Percentiles rank a stretch among this genome's conserved stretches.
Evolutionary conservation across 2,329 filamentous ascomycete genomes (phyloP).

Genomic region (Nigrospora oryzae): DNA sequence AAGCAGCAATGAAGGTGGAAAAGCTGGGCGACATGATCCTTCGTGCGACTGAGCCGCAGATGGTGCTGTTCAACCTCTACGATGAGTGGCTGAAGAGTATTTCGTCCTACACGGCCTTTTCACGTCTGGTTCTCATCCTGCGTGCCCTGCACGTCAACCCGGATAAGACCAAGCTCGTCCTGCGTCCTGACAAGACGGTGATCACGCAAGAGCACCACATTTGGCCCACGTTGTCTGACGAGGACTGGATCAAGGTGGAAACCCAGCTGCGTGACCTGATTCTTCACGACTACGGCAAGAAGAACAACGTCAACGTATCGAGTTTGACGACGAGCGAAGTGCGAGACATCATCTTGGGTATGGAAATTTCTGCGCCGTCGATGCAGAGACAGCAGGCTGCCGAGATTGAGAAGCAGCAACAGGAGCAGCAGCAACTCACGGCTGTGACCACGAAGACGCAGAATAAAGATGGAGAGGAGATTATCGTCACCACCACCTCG

Average conservation of each 20-base stretch:
- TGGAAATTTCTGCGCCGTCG: conserved; percentile 97
- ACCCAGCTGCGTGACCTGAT: conserved; percentile 92
- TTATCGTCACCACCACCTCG: conserved; percentile 95
- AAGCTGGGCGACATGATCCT: conserved; percentile 99
- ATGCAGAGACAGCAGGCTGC: conserved; percentile 97
- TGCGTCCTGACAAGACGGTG: conserved; percentile 94
- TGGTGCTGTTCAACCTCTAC: conserved; percentile 98
- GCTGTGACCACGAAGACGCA: conserved; percentile 98
- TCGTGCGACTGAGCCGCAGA: conserved; percentile 95
- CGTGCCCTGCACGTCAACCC: conserved; percentile 95
- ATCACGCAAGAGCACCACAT: conserved; percentile 99
- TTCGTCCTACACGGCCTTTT: conserved; percentile 97
- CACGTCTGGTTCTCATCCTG: conserved; percentile 84
- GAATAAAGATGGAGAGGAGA: conserved; percentile 93
- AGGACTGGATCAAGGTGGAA: conserved; percentile 99
- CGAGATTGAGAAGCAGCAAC: conserved; percentile 97
- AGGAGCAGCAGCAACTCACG: conserved; percentile 92
- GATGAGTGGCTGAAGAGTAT: conserved; percentile 99
- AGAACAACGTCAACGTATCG: conserved; percentile 99
- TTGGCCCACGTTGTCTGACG: conserved; percentile 88
- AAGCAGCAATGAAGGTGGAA: conserved; percentile 99
- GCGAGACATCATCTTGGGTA: conserved; percentile 94
- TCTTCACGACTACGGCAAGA: conserved; percentile 97
- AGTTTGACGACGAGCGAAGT: conserved; percentile 96
- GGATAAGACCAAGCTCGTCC: conserved; percentile 93